These are phyloP conservation scores for Lentinus brumalis DNA, from an alignment of 768 basidiomycete genomes.

Conservation along the genomic window DNA sequence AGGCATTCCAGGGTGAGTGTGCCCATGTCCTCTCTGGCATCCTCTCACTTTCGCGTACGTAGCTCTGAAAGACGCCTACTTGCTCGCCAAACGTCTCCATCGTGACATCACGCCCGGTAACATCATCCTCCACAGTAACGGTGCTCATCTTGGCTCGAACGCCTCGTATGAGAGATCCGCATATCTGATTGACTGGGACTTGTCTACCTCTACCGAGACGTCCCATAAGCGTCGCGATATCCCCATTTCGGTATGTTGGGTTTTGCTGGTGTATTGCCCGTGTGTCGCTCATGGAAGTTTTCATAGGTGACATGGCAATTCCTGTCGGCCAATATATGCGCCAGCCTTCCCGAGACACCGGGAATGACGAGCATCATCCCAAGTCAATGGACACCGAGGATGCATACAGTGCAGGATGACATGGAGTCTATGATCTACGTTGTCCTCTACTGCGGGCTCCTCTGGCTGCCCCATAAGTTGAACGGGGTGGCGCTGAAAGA, in stretches of 20 bases:
- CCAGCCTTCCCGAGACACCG: neutral
- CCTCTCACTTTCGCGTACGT: neutral
- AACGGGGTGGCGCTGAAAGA: neutral
- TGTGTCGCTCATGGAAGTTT: neutral
- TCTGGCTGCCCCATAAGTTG: neutral
- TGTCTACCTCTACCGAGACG: neutral
- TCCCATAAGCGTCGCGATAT: neutral
- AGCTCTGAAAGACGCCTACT: neutral
- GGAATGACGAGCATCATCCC: neutral
- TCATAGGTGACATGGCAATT: neutral
- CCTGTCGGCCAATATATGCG: neutral
- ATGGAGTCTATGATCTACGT: constrained; percentile 13
- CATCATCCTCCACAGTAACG: neutral
- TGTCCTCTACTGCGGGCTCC: neutral
- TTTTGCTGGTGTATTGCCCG: too few relatives aligned
- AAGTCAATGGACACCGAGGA: neutral
- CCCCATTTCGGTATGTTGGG: neutral
- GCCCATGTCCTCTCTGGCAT: neutral
- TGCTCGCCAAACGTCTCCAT: neutral
- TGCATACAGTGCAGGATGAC: constrained; percentile 5
- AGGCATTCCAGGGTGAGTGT: neutral
- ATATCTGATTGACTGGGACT: constrained; percentile 10
- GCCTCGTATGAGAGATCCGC: neutral
- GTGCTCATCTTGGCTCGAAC: neutral
- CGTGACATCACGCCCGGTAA: neutral